phyloP scores from a whole-genome alignment of 2,329 filamentous ascomycete genomes.

The Neofusicoccum cordaticola region DNA sequence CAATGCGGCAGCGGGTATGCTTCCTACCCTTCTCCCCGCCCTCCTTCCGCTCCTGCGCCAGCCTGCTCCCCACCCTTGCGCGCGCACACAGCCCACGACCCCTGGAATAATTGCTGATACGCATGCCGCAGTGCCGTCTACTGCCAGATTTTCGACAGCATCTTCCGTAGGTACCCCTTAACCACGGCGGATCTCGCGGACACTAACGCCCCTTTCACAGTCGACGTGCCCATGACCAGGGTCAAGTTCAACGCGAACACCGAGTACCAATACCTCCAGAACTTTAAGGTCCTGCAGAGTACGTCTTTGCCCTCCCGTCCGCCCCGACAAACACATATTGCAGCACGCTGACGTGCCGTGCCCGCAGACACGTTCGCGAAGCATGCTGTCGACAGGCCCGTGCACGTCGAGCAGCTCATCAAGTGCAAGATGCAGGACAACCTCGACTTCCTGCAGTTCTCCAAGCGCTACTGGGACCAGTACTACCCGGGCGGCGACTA shows the following conservation, averaged over 20 bases:
- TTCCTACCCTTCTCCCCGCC: constrained; percentile 22
- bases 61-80: background rate
- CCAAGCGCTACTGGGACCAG: constrained; percentile 95
- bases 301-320: constrained; percentile 35
- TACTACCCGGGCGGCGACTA: constrained; percentile 97
- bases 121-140: constrained; percentile 70
- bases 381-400: constrained; percentile 83
- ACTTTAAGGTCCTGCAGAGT: constrained; percentile 98
- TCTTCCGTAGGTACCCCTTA: constrained; percentile 64
- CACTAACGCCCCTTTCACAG: constrained; percentile 33
- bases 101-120: background rate
- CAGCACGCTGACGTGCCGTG: constrained; percentile 16
- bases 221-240: constrained; percentile 88
- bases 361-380: constrained; percentile 74
- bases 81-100: background rate
- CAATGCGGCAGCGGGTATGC: constrained; percentile 96
- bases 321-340: background rate
- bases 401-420: constrained; percentile 82
- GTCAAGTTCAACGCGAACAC: constrained; percentile 98
- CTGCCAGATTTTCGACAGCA: constrained; percentile 97
- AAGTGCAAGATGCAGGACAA: constrained; percentile 99
- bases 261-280: constrained; percentile 96
- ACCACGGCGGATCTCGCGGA: background rate
- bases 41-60: constrained; percentile 19
- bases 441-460: constrained; percentile 97